Conservation (phyloP, 306 rosid genomes). For the Ormosia emarginata region DNA sequence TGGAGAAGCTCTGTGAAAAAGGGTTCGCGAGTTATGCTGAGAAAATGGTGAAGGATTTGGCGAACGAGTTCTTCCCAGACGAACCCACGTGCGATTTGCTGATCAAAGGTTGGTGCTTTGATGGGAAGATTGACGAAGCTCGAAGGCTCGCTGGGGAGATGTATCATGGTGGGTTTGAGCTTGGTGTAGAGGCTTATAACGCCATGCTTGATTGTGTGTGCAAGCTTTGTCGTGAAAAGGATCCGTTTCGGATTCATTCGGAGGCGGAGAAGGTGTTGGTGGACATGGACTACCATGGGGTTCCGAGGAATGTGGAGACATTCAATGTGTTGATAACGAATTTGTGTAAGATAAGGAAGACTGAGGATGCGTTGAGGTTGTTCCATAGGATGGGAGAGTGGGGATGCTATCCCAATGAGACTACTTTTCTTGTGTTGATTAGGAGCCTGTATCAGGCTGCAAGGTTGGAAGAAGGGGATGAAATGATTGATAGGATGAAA, state of each 20-base stretch:
- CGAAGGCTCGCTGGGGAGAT: conserved; percentile 72
- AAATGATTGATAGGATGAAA: conserved; percentile 81
- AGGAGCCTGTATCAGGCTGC: conserved; percentile 80
- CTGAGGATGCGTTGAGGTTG: conserved; percentile 52
- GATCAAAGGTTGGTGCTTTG: conserved; percentile 64
- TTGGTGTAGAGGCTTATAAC: conserved; percentile 57
- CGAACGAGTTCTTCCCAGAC: conserved; percentile 65
- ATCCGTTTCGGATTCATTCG: conserved; percentile 55
- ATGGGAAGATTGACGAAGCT: conserved; percentile 70
- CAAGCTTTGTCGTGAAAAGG: conserved; percentile 64
- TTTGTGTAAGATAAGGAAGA: conserved; percentile 76
- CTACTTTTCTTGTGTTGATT: conserved; percentile 52
- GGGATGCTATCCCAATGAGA: conserved; percentile 51
- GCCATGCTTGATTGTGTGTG: conserved; percentile 74
- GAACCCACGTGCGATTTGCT: conserved; percentile 56
- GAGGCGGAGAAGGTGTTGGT: conserved; percentile 63
- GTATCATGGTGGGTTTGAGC: conserved; percentile 79
- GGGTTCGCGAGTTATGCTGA: conserved; percentile 71
- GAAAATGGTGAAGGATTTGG: conserved; percentile 65
- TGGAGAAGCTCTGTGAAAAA: conserved; percentile 61
- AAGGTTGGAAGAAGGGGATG: conserved; percentile 77
- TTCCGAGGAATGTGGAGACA: conserved; percentile 79
- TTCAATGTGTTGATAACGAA: conserved; percentile 66
- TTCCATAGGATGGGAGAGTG: conserved; percentile 63
- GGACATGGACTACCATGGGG: conserved; percentile 65